Base-by-base conservation (phyloP, 257 asterid genomes). In the Scutellaria barbata region DNA sequence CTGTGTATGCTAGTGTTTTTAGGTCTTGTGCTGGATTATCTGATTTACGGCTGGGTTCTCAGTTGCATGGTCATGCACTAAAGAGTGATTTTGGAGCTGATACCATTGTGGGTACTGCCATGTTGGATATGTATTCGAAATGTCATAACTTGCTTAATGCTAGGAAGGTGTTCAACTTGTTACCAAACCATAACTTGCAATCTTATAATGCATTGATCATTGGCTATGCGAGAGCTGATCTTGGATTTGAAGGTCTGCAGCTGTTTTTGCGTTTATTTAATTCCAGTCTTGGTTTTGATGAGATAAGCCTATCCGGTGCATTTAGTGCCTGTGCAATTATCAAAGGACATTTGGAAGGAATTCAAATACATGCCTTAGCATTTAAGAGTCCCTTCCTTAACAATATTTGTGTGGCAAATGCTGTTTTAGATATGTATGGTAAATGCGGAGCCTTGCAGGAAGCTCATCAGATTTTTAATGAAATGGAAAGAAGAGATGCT, bases 351-450 rank as follows among this genome's bases (percentile, higher is more conserved):
- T 43, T 71, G 8, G 82, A 69, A 81, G 98, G 96, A 50, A 77
- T 56, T 65, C 96, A 90, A 77, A 58, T 92, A 62, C 97, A 92
- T 69, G 92, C 93, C 20, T 73, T 90, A 74, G 92, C 91, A 30
- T 57, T 62, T 16, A 92, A 90, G 84, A 87, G 75, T 66, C 94
- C 88, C 41, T 85, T 81, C 42, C 50, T 39, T 42, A 72, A 77
- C 35, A 85, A 74, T 70, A 78, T 90, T 51, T 88, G 95, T 76
- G 97, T 92, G 22, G 86, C 82, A 9, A 92, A 92, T 82, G 95
- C 97, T 63, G 77, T 83, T 71, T 81, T 92, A 60, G 96, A 90
- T 75, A 90, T 88, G 98, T 90, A 92, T 64, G 98, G 96, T 63
- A 90, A 90, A 80, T 92, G 95, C 52, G 89, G 92, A 68, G 81